Conservation (phyloP, 768 basidiomycete genomes). For the Postia placenta region DNA sequence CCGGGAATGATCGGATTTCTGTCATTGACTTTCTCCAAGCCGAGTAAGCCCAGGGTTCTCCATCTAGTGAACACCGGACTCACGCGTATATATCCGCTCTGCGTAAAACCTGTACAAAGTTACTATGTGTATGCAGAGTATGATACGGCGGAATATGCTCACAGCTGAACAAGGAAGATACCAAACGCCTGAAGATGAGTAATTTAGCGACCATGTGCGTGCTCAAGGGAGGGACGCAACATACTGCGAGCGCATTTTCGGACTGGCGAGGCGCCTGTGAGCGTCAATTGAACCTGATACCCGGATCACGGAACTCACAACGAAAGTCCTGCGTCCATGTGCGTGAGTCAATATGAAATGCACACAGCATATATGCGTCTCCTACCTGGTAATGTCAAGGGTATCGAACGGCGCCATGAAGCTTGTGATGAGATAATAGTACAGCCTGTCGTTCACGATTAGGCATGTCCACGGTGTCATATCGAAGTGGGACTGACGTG, state of each 20-base stretch:
- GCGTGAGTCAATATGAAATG: too few species aligned
- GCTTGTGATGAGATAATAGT: slow-evolving; percentile 18
- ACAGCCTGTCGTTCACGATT: slow-evolving; percentile 8
- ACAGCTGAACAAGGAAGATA: slow-evolving; percentile 15
- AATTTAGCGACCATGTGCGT: background rate
- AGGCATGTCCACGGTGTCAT: background rate
- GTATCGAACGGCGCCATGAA: slow-evolving; percentile 14
- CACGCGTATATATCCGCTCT: slow-evolving; percentile 8
- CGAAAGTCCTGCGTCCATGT: slow-evolving; percentile 10
- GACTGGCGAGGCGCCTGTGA: slow-evolving; percentile 3
- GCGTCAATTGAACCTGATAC: background rate
- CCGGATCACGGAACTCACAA: slow-evolving; percentile 7
- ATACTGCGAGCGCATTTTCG: slow-evolving; percentile 14
- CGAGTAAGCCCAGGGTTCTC: background rate
- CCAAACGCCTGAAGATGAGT: slow-evolving; percentile 8
- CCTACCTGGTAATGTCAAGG: slow-evolving; percentile 14
- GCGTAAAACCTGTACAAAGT: slow-evolving; percentile 14
- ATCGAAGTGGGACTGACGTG: slow-evolving; percentile 9
- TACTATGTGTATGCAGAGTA: background rate
- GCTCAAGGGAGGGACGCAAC: background rate
- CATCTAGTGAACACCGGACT: background rate
- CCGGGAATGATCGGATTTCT: slow-evolving; percentile 1
- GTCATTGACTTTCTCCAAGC: background rate
- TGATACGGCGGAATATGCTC: background rate
- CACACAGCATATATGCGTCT: background rate